A percentile compares a stretch with the other conserved stretches of the same genome.
These are phyloP conservation scores for Colletotrichum sp. DNA, from an alignment of 2,329 filamentous ascomycete species.

Conservation along the genomic window DNA sequence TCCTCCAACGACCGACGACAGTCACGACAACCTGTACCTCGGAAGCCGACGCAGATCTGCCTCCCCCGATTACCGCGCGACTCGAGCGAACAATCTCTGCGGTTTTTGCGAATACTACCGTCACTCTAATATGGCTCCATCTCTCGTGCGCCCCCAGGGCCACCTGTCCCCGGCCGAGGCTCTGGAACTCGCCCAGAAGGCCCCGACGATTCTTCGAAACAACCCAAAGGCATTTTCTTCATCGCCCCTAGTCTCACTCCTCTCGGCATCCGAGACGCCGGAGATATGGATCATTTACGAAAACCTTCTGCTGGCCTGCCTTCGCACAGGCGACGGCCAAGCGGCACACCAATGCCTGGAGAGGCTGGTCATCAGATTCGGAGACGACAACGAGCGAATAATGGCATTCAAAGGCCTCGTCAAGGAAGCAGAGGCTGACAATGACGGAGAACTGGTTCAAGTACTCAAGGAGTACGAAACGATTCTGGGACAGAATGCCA, in stretches of 20 bases:
- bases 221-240: slow-evolving; percentile 58
- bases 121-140: slow-evolving; percentile 47
- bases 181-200: slow-evolving; percentile 64
- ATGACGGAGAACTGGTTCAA: slow-evolving; percentile 66
- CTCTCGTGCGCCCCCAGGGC: slow-evolving; percentile 60
- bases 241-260: slow-evolving; percentile 58
- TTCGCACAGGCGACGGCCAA: slow-evolving; percentile 82
- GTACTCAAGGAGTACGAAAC: slow-evolving; percentile 80
- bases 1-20: not conserved
- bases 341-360: slow-evolving; percentile 78
- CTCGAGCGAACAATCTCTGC: not conserved
- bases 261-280: slow-evolving; percentile 68
- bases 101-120: not conserved
- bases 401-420: slow-evolving; percentile 83
- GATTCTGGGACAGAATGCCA: slow-evolving; percentile 73
- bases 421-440: slow-evolving; percentile 79
- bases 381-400: slow-evolving; percentile 81
- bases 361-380: slow-evolving; percentile 80
- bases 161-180: slow-evolving; percentile 61
- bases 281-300: slow-evolving; percentile 88
- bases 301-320: slow-evolving; percentile 82
- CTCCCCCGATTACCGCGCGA: not conserved
- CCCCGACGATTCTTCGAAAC: slow-evolving; percentile 58
- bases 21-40: not conserved
- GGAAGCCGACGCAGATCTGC: not conserved